A percentile compares a stretch with the other conserved stretches of the same genome.
These are phyloP conservation scores for Madurella fahalii DNA, from an alignment of 2,329 filamentous ascomycete species.

Conservation along the genomic window DNA sequence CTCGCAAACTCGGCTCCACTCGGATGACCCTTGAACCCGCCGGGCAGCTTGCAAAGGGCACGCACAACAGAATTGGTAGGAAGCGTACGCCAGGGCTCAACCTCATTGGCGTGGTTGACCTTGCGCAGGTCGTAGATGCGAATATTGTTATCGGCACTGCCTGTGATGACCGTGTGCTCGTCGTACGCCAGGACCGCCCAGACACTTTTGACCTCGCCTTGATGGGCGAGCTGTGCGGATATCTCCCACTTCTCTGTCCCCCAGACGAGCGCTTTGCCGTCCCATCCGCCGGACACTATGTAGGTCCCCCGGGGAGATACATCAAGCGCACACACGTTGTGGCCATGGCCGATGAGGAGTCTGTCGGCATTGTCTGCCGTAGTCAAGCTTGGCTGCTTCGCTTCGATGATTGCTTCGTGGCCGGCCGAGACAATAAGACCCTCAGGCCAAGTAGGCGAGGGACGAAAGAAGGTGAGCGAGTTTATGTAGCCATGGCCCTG, in stretches of 20 bases:
- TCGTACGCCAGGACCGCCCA: constrained; percentile 90
- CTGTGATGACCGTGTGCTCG: constrained; percentile 77
- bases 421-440: constrained; percentile 85
- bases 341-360: constrained; percentile 77
- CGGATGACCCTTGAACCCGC: constrained; percentile 53
- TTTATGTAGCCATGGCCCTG: constrained; percentile 87
- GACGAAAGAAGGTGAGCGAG: constrained; percentile 69
- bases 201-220: constrained; percentile 62
- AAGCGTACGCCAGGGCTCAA: constrained; percentile 51
- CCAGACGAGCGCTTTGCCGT: constrained; percentile 84
- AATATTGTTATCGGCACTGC: constrained; percentile 84
- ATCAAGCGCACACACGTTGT: constrained; percentile 86
- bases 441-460: constrained; percentile 64
- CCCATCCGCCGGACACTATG: constrained; percentile 92
- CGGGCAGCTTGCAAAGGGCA: constrained; percentile 77
- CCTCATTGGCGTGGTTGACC: constrained; percentile 51
- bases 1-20: constrained; percentile 91
- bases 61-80: constrained; percentile 78
- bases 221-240: constrained; percentile 66
- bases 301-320: constrained; percentile 67
- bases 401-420: constrained; percentile 89
- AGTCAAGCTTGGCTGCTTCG: constrained; percentile 65
- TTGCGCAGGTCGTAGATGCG: constrained; percentile 70
- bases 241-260: constrained; percentile 79
- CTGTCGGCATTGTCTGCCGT: constrained; percentile 76